phyloP scores from a whole-genome alignment of 257 asterid species.

The Solanum clarkiae region DNA sequence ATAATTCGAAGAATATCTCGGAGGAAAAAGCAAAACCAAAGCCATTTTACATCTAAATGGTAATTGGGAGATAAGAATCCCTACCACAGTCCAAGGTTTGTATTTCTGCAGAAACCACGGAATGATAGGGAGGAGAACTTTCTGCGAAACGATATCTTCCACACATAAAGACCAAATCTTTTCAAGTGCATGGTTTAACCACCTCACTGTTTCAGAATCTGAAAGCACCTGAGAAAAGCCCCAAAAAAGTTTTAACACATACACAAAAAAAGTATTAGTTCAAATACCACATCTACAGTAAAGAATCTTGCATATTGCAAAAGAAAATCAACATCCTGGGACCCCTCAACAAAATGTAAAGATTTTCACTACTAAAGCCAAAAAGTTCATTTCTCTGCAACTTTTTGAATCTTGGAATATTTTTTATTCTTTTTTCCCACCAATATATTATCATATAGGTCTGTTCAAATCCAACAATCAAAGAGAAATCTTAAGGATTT shows the following conservation, averaged over 20 bases:
- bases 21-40: not conserved
- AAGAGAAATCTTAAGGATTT: not conserved
- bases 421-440: not conserved
- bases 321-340: not conserved
- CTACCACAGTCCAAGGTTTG: constrained; percentile 98
- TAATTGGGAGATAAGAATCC: not conserved
- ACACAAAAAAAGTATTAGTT: not conserved
- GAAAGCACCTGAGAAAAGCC: constrained; percentile 54
- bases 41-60: constrained; percentile 1
- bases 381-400: not conserved
- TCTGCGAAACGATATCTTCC: constrained; percentile 93
- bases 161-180: constrained; percentile 84
- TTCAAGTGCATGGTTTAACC: constrained; percentile 86
- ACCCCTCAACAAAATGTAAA: not conserved
- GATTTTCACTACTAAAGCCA: not conserved
- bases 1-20: not conserved
- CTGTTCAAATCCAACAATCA: not conserved
- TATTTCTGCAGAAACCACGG: constrained; percentile 96
- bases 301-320: not conserved
- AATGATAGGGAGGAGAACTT: constrained; percentile 73
- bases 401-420: not conserved
- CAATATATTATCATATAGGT: not conserved
- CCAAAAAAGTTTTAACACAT: not conserved
- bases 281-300: not conserved
- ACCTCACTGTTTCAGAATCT: constrained; percentile 84